Evolutionary conservation across 2,329 filamentous ascomycete species (phyloP), one percentile per base, ranked within the genome.

Genomic region (Ilyonectria mors-panacis): DNA sequence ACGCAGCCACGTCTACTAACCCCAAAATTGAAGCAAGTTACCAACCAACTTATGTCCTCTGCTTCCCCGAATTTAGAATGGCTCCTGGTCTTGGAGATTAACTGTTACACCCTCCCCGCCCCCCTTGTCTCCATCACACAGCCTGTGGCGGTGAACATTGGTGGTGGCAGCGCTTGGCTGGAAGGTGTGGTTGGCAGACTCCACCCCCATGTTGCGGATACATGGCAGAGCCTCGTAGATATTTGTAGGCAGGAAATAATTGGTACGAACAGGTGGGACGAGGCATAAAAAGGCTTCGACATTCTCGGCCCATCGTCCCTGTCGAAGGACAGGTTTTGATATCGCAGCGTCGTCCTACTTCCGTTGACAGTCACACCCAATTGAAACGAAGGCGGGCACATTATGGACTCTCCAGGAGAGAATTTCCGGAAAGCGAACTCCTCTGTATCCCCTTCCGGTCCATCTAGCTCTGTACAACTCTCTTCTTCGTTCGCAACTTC

Each of bases 151-250:
- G 2, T 30, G 26, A 3, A 13, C 2, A 17, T 30, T 30, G 47
- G 47, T 17, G 26, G 47, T 50, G 47, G 47, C 47, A 50, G 23
- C 15, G 47, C 47, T 30, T 3, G 15, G 47, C 47, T 50, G 26
- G 47, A n/a, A 23, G 26, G 47, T 50, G 26, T 50, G 26, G 26
- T 50, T 30, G 10, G 26, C 26, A 8, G 23, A 21, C 47, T 50
- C 26, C 47, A 33, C 47, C 26, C 23, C 23, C 30, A 30, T 28
- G 26, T 19, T 30, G 15, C 47, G n/a, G 15, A 9, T 8, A 13
- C 47, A 13, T 33, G 1, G 17, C 26, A 50, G 47, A 50, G 47
- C 47, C 47, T 50, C 47, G 47, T 50, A 30, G 26, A 50, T 50
- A 7, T 48, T 15, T 39, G 5, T 8, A 39, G 9, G 5, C 12